A percentile compares a stretch with the other conserved stretches of the same genome.
Conservation (phyloP, 2,329 filamentous ascomycete genomes). For the Exophiala xenobiotica region DNA sequence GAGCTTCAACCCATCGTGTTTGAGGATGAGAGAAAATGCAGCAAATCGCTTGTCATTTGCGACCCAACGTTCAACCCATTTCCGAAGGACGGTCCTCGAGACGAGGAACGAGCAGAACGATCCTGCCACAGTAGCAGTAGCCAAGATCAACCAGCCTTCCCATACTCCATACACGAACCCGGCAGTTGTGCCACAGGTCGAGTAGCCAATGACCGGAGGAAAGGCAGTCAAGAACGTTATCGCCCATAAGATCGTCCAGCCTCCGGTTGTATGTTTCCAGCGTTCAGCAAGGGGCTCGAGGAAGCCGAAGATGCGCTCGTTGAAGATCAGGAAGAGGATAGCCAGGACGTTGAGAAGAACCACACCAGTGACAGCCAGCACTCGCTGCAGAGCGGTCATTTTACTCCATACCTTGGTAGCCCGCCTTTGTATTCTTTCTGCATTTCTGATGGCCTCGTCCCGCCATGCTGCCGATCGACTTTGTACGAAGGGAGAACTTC, state of each 20-base stretch:
- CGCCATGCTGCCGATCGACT: conserved; percentile 36
- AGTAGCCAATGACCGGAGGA: conserved; percentile 85
- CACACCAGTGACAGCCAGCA: conserved; percentile 54
- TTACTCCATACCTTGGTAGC: conserved; percentile 38
- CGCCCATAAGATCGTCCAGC: conserved; percentile 72
- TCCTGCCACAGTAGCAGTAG: conserved; percentile 73
- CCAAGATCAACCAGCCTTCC: conserved; percentile 78
- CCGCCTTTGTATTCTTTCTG: conserved; percentile 37
- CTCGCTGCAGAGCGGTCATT: conserved; percentile 58
- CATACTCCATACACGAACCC: conserved; percentile 72
- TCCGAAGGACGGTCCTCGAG: conserved; percentile 73
- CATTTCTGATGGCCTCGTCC: conserved; percentile 41
- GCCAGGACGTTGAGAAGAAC: conserved; percentile 55
- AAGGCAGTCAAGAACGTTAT: conserved; percentile 76
- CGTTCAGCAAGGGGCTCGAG: conserved; percentile 70
- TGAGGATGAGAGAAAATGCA: conserved; percentile 81
- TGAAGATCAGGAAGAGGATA: conserved; percentile 73
- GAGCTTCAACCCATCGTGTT: conserved; percentile 84
- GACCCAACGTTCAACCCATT: conserved; percentile 76
- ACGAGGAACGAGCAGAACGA: conserved; percentile 77
- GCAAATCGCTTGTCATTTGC: conserved; percentile 83
- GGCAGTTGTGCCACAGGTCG: conserved; percentile 67
- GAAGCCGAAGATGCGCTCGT: conserved; percentile 73
- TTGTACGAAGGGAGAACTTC: conserved; percentile 41
- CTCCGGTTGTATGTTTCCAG: conserved; percentile 72